phyloP scores from a whole-genome alignment of 495 filamentous ascomycete species.

The Aspergillus mulundensis region DNA sequence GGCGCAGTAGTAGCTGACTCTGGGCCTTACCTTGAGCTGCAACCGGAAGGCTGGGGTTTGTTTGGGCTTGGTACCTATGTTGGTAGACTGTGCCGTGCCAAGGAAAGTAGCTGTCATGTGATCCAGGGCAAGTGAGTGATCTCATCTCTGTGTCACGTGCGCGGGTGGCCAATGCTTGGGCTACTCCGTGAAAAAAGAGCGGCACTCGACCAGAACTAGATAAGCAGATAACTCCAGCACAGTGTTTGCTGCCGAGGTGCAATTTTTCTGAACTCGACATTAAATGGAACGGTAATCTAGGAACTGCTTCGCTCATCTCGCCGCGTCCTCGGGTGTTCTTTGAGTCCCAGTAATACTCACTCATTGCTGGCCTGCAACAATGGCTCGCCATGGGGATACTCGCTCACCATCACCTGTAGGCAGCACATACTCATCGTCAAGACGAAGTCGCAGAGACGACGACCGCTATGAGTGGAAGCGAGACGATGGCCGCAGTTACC shows the following conservation, averaged over 20 bases:
- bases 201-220: background rate
- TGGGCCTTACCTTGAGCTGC: slow-evolving; percentile 25
- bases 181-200: background rate
- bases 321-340: slow-evolving; percentile 28
- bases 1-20: slow-evolving; percentile 18
- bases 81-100: slow-evolving; percentile 16
- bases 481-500: slow-evolving; percentile 56
- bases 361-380: slow-evolving; percentile 63
- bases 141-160: slow-evolving; percentile 7
- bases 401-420: slow-evolving; percentile 96
- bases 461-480: slow-evolving; percentile 66
- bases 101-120: slow-evolving; percentile 10
- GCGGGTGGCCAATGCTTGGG: slow-evolving; percentile 3
- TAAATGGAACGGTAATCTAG: slow-evolving; percentile 22
- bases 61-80: no score
- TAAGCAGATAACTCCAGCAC: slow-evolving; percentile 3
- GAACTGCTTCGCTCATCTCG: slow-evolving; percentile 15
- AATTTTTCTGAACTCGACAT: slow-evolving; percentile 1
- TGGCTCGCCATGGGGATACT: slow-evolving; percentile 88
- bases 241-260: background rate
- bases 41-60: slow-evolving; percentile 26
- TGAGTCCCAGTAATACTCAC: slow-evolving; percentile 59
- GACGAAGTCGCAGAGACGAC: slow-evolving; percentile 69
- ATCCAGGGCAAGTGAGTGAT: background rate
- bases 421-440: slow-evolving; percentile 74